Evolutionary conservation across 495 filamentous ascomycete genomes (phyloP).

Genomic region (Aspergillus carlsbadensis): DNA sequence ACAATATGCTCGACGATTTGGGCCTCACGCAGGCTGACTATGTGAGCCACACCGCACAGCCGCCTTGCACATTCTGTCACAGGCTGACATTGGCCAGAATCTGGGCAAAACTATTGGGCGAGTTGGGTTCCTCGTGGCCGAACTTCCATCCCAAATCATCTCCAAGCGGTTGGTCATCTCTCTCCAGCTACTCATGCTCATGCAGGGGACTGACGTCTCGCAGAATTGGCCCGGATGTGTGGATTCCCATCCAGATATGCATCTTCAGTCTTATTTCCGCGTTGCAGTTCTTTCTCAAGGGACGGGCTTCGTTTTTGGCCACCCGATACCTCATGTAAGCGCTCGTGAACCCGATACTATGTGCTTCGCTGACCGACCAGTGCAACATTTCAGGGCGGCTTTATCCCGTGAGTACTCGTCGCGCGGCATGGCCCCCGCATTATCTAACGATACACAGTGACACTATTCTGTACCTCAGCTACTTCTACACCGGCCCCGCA

Average conservation of each 20-base stretch:
- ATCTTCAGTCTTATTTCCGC: background rate
- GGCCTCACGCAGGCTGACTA: background rate
- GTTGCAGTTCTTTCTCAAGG: background rate
- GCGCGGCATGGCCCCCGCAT: too few species aligned
- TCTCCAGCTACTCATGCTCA: too few species aligned
- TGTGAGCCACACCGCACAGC: background rate
- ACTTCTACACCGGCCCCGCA: background rate
- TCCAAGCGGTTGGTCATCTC: background rate
- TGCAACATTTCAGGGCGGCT: background rate
- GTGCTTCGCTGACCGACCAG: background rate
- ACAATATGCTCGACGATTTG: slow-evolving; percentile 2
- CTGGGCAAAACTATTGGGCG: background rate
- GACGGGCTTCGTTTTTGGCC: background rate
- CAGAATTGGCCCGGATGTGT: background rate
- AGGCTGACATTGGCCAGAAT: background rate
- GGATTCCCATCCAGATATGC: background rate
- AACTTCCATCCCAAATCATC: background rate
- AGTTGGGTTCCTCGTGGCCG: background rate
- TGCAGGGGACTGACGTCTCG: background rate
- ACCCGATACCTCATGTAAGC: background rate
- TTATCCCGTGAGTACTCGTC: background rate
- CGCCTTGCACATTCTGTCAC: too few species aligned
- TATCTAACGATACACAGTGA: background rate
- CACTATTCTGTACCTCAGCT: background rate
- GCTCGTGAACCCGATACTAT: background rate